Evolutionary conservation across 176 grass and related monocot species (phyloP).

Genomic region (Oropetium thomaeum): DNA sequence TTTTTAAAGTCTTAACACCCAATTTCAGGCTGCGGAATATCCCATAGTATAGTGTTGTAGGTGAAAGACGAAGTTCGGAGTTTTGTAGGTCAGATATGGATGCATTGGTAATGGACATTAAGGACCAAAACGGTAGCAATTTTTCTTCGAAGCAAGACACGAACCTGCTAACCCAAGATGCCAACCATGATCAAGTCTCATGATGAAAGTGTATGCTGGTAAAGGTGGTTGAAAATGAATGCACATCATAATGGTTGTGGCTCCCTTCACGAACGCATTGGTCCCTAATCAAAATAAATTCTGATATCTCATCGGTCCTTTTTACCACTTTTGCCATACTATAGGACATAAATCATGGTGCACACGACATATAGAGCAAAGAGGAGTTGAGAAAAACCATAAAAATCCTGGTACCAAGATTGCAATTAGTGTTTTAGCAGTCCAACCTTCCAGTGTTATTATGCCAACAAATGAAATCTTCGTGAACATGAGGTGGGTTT

Average conservation of each 20-base stretch:
- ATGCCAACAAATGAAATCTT: constrained; percentile 10
- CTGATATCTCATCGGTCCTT: constrained; percentile 8
- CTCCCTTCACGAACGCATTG: constrained; percentile 37
- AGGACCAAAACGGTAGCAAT: constrained; percentile 18
- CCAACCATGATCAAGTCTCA: constrained; percentile 32
- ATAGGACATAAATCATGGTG: constrained; percentile 22
- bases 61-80: not conserved
- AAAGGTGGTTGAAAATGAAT: constrained; percentile 56
- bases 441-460: not conserved
- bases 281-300: constrained; percentile 50
- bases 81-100: not conserved
- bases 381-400: not conserved
- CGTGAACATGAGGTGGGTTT: not conserved
- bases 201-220: constrained; percentile 49
- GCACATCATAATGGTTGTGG: constrained; percentile 31
- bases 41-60: not conserved
- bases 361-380: not conserved
- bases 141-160: not conserved
- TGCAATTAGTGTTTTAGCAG: not conserved
- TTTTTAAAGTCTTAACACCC: not conserved
- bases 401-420: constrained; percentile 1
- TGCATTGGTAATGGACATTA: not conserved
- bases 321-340: constrained; percentile 37
- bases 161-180: constrained; percentile 31
- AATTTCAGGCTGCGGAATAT: constrained; percentile 32